These are phyloP conservation scores for Apiospora malaysiana DNA, from an alignment of 2,329 filamentous ascomycete genomes.

Conservation along the genomic window DNA sequence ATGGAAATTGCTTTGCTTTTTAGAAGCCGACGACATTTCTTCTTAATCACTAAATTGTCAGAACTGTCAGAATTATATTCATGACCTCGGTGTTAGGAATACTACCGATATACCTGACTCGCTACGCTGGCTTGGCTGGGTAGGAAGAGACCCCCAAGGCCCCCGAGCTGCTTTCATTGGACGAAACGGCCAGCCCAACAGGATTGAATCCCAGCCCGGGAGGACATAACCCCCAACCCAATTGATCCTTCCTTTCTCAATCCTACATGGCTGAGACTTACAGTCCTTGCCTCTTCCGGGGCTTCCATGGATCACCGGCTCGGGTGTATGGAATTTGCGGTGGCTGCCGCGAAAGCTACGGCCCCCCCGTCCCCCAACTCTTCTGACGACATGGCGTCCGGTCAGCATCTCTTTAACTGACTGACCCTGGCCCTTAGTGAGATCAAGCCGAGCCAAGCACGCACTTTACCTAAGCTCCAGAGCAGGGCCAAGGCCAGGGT, in stretches of 20 bases:
- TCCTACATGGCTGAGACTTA: constrained; percentile 10
- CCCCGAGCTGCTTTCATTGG: neutral
- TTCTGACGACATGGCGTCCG: neutral
- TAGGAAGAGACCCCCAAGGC: constrained; percentile 9
- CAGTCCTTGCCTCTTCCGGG: neutral
- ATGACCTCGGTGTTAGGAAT: neutral
- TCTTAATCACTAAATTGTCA: no score
- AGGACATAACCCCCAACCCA: neutral
- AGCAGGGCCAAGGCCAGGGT: neutral
- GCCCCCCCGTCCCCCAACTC: neutral
- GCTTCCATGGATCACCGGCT: neutral
- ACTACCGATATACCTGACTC: neutral
- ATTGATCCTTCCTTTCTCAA: constrained; percentile 11
- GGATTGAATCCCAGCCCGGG: neutral
- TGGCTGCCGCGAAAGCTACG: neutral
- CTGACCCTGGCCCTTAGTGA: no score
- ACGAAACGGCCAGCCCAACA: neutral
- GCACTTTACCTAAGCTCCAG: no score
- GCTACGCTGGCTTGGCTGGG: neutral
- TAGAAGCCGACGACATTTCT: no score
- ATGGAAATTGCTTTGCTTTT: no score
- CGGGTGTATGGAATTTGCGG: neutral
- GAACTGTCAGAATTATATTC: no score
- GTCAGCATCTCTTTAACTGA: no score
- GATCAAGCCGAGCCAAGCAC: no score